These are phyloP conservation scores for Diaporthe velutina DNA, from an alignment of 2,329 filamentous ascomycete genomes.

Conservation along the genomic window DNA sequence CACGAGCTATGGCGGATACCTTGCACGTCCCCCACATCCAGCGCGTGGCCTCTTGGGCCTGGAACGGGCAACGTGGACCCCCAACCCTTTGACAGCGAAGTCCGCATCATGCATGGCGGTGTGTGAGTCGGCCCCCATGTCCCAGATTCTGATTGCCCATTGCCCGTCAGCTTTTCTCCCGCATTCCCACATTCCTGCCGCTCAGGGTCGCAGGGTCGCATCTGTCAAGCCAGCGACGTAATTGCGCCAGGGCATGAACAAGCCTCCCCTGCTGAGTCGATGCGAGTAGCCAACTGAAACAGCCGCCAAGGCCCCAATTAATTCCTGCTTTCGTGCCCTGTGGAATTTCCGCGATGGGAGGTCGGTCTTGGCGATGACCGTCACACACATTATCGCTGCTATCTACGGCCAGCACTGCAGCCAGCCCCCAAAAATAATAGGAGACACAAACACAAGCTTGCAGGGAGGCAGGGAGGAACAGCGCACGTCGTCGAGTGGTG, in stretches of 20 bases:
- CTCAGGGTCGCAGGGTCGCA: slow-evolving; percentile 14
- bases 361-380: slow-evolving; percentile 38
- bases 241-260: slow-evolving; percentile 17
- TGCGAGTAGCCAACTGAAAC: slow-evolving; percentile 39
- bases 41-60: slow-evolving; percentile 1
- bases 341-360: slow-evolving; percentile 7
- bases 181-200: not conserved
- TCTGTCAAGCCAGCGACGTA: slow-evolving; percentile 24
- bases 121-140: not conserved
- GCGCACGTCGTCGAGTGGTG: not conserved
- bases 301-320: slow-evolving; percentile 37
- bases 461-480: not conserved
- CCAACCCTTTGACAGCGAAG: slow-evolving; percentile 24
- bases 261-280: slow-evolving; percentile 23
- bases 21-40: not conserved
- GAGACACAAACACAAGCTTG: slow-evolving; percentile 4
- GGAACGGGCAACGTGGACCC: not conserved
- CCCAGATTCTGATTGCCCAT: not conserved
- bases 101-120: slow-evolving; percentile 23
- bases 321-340: not conserved
- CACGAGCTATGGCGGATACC: not conserved
- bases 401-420: not conserved
- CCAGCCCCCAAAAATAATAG: slow-evolving; percentile 23
- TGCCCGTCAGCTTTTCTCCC: not conserved
- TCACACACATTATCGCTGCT: not conserved